Evolutionary conservation across 495 filamentous ascomycete species (phyloP), one percentile per base, ranked within the genome.

Genomic region (Podospora bellae-mahoneyi): DNA sequence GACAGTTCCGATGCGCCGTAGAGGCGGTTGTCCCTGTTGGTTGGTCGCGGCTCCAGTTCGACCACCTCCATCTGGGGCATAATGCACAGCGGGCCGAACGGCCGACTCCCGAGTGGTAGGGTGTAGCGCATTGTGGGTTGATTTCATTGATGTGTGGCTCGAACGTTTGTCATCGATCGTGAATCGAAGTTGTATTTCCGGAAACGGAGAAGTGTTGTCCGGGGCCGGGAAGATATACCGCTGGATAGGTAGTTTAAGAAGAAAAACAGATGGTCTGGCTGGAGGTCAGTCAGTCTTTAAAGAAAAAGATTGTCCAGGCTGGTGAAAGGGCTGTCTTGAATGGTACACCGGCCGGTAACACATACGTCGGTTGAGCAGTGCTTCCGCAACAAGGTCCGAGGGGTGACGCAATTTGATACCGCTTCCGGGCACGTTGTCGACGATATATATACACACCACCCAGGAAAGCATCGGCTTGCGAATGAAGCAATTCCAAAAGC

Each of bases 61-160:
- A 67, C 19, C 58, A 67, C 58, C 58, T 67, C 58, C 28, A 67
- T 67, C 15, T 34, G 57, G 58, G 44, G 34, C 57, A 62, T 67
- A 58, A 67, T 67, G 58, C 39, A 48, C 39, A 48, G 15, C 39
- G 39, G 39, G 39, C 39, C 39, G 39, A 30, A 30, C 58, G 58
- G 18, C 58, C 28, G 13, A 26, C 58, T 30, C 19, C 23, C 58
- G 28, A 48, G 39, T 16, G 39, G 39, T 16, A 48, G 39, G 39
- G 39, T 13, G 39, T 48, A 48, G 7, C 39, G 39, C 39, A 48
- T 48, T 48, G 7, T 48, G 9, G 39, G 5, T 48, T 48, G 39
- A 48, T 48, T 13, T 48, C 39, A 48, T 48, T 16, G 39, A 48
- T 48, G 39, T 10, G 13, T 48, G 13, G 7, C 39, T 48, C 39